Base-by-base conservation (phyloP, 345 rosid genomes). In the Salix dunnii region DNA sequence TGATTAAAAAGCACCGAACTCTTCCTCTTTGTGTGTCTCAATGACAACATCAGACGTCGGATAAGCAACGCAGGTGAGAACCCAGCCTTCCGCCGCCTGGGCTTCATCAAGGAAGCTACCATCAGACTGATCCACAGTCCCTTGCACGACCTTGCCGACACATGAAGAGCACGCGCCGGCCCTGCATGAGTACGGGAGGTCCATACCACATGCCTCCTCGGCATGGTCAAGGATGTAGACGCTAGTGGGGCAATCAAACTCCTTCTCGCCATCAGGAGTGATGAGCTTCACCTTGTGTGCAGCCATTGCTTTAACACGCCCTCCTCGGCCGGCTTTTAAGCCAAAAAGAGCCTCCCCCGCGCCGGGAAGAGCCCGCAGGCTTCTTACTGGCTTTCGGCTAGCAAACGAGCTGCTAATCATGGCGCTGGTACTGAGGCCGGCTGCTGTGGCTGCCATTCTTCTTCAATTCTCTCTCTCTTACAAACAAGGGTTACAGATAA, bases 21-120 rank as follows among this genome's bases (percentile, higher is more conserved):
- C 98, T 13, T 90, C 99, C 81, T 96, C 99, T 89, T 90, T 89
- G 97, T 91, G 98, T 43, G 99, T 95, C 86, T 84, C 91, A 70
- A 95, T 88, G 81, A 76, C 82, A 73, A 89, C 83, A 81, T 87
- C 89, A 27, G 86, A 73, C 20, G 76, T 49, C 8, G 96, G 88
- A 79, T 81, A 91, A 42, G 99, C 98, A 2, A 84, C 90, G 70
- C 98, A 93, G 20, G 99, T 95, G 67, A 95, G 94, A 63, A 93
- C 92, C 82, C 80, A 95, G 1, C 99, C 99, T 0, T 0, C 82
- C 0, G 1, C 91, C 0, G 90, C 63, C 88, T 93, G 99, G 0
- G 87, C 97, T 71, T 93, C 94, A 14, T 93, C 98, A 14, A 95
- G 96, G 90, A 91, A 95, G 81, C 90, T 86, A 20, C 84, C 84